Conservation (phyloP, 352 stramenopile species). For the Phytophthora tubulina region DNA sequence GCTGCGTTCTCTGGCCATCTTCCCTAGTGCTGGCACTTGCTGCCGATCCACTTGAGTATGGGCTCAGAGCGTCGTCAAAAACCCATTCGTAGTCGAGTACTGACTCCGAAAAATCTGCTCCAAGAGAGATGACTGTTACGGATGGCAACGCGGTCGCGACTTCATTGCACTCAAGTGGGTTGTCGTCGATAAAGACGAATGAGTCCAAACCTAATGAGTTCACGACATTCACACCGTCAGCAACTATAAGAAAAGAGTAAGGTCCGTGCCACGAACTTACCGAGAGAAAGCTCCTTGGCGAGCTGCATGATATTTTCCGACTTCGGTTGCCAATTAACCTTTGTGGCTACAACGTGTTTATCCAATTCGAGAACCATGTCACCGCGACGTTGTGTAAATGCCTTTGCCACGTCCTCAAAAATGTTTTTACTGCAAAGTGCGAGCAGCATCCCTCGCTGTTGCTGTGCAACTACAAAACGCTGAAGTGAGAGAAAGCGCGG, state of each 20-base stretch:
- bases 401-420: constrained; percentile 53
- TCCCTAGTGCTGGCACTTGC: constrained; percentile 42
- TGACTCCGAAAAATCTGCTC: constrained; percentile 39
- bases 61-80: constrained; percentile 47
- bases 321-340: constrained; percentile 72
- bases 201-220: constrained; percentile 57
- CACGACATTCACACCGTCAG: constrained; percentile 4
- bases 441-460: constrained; percentile 60
- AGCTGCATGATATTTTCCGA: constrained; percentile 67
- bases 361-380: constrained; percentile 66
- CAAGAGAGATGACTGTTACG: constrained; percentile 62
- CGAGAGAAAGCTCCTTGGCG: constrained; percentile 61
- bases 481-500: constrained; percentile 62
- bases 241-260: neutral
- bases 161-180: constrained; percentile 74
- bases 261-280: constrained; percentile 21
- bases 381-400: constrained; percentile 50
- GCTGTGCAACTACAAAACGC: constrained; percentile 61
- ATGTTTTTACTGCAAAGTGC: constrained; percentile 82
- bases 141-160: constrained; percentile 55
- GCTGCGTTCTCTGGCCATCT: constrained; percentile 56
- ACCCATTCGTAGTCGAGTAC: constrained; percentile 64
- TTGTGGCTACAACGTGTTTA: constrained; percentile 57
- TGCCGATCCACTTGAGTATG: constrained; percentile 2
- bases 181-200: constrained; percentile 83